Percentiles rank a stretch among this genome's conserved stretches.
phyloP scores from a whole-genome alignment of 2,329 filamentous ascomycete species.

The Fusarium sp. region DNA sequence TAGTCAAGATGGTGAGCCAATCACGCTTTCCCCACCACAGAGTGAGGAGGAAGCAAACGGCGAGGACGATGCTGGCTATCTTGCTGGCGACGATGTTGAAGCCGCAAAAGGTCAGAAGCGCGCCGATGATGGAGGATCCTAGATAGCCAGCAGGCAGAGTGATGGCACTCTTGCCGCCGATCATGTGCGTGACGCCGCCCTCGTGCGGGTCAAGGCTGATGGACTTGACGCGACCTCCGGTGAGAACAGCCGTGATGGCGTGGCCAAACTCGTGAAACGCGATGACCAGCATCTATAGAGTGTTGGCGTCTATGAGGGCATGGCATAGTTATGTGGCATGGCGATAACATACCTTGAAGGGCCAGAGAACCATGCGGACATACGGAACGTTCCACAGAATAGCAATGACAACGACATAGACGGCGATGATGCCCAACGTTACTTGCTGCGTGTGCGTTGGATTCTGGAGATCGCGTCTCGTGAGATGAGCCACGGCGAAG shows the following conservation, averaged over 20 bases:
- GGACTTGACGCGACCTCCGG: constrained; percentile 76
- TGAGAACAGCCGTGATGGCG: constrained; percentile 75
- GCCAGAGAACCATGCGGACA: constrained; percentile 78
- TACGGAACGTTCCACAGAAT: constrained; percentile 83
- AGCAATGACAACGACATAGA: constrained; percentile 77
- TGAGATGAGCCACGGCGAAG: constrained; percentile 41
- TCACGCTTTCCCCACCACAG: constrained; percentile 83
- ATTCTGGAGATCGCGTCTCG: constrained; percentile 62
- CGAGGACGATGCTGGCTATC: constrained; percentile 77
- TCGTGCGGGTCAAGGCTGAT: constrained; percentile 81
- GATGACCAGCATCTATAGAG: constrained; percentile 76
- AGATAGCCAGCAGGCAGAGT: constrained; percentile 82
- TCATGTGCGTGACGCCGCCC: constrained; percentile 81
- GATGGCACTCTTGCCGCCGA: constrained; percentile 73
- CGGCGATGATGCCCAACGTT: constrained; percentile 75
- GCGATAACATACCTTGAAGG: constrained; percentile 72
- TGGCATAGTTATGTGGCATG: background rate
- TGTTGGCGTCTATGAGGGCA: constrained; percentile 8
- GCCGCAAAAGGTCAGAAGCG: constrained; percentile 79
- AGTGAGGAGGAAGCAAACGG: constrained; percentile 78
- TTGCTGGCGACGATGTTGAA: constrained; percentile 85
- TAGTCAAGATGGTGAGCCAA: constrained; percentile 78
- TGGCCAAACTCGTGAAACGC: constrained; percentile 85
- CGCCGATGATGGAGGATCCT: constrained; percentile 79
- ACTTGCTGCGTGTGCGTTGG: constrained; percentile 75